A percentile compares a stretch with the other conserved stretches of the same genome.
Conservation (phyloP, 768 basidiomycete species). For the Hygrocybe punicea region DNA sequence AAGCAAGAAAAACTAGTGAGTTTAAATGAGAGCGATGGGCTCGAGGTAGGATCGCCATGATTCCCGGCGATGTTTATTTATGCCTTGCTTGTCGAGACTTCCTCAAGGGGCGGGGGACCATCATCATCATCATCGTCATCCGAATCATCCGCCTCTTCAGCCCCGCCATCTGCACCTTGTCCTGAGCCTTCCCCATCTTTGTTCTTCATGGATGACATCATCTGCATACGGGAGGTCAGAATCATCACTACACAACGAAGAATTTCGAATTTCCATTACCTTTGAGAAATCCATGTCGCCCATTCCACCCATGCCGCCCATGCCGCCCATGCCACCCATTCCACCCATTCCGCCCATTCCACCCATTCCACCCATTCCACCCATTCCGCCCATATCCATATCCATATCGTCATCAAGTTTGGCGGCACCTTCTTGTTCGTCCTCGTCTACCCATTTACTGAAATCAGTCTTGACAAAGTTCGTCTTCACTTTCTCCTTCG, state of each 20-base stretch:
- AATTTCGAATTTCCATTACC: neutral
- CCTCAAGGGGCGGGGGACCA: conserved; percentile 56
- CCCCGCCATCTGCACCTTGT: neutral
- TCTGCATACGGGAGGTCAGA: neutral
- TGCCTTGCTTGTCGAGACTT: conserved; percentile 8
- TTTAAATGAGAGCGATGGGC: no score
- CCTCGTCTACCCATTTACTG: conserved; percentile 93
- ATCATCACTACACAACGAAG: neutral
- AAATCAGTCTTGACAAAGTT: conserved; percentile 94
- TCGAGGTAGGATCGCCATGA: no score
- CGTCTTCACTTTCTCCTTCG: conserved; percentile 79
- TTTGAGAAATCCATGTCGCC: conserved; percentile 6
- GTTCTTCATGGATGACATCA: neutral
- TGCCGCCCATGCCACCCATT: conserved; percentile 20
- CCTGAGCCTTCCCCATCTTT: neutral
- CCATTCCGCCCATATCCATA: conserved; percentile 47
- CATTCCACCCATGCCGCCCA: conserved; percentile 17
- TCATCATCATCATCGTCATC: conserved; percentile 58
- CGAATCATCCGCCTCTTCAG: conserved; percentile 30
- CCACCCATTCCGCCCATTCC: conserved; percentile 20
- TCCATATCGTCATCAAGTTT: conserved; percentile 48
- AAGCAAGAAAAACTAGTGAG: no score
- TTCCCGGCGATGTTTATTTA: neutral
- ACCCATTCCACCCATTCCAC: conserved; percentile 45
- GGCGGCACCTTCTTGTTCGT: conserved; percentile 77